Evolutionary conservation across 805 yeast species (phyloP).

Genomic region (Starmerella sp.): DNA sequence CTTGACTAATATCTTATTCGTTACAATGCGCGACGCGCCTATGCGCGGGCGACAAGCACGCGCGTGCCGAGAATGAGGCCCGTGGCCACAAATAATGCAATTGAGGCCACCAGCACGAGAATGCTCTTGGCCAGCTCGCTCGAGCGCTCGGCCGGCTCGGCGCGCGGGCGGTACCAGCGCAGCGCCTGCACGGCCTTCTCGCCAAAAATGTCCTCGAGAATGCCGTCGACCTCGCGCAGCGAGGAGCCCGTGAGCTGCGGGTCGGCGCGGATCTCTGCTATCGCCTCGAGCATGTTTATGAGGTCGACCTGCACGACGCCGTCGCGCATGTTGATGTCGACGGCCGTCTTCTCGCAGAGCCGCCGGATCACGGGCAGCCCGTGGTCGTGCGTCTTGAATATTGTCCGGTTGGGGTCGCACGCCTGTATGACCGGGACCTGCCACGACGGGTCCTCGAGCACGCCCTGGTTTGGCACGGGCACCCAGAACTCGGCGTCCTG

Average conservation of each 20-base stretch:
- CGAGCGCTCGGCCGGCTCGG: not conserved
- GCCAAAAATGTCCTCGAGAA: conserved; percentile 5
- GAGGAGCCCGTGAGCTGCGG: conserved; percentile 7
- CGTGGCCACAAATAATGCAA: conserved; percentile 18
- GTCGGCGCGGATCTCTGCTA: conserved; percentile 7
- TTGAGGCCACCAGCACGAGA: conserved; percentile 14
- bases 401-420: conserved; percentile 14
- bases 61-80: conserved; percentile 19
- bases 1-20: not conserved
- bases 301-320: conserved; percentile 7
- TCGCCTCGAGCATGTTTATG: conserved; percentile 7
- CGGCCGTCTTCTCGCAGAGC: conserved; percentile 10
- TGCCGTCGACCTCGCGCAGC: conserved; percentile 3
- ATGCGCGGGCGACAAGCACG: conserved; percentile 1
- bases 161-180: not conserved
- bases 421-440: conserved; percentile 18
- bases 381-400: conserved; percentile 9
- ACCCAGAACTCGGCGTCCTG: conserved; percentile 12
- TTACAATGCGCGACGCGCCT: not conserved
- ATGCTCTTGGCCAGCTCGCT: conserved; percentile 13
- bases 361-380: conserved; percentile 6
- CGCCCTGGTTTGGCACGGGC: conserved; percentile 16
- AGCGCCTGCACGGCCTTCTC: conserved; percentile 8
- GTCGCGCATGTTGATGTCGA: conserved; percentile 2
- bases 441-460: conserved; percentile 16